Evolutionary conservation across 768 basidiomycete species (phyloP).

Genomic region (Tulasnella sp.): DNA sequence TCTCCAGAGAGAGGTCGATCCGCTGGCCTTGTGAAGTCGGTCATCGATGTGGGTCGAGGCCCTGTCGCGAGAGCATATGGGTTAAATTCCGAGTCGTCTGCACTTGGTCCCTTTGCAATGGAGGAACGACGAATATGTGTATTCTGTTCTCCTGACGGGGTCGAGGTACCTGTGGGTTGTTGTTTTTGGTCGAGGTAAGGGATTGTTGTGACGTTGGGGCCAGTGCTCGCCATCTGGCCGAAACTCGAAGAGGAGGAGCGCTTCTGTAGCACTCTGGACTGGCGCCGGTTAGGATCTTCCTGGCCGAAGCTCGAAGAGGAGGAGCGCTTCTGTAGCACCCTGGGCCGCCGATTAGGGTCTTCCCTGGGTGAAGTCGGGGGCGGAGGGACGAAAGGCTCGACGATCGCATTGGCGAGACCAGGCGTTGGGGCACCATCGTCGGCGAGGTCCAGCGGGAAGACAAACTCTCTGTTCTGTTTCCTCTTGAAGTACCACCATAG

Average conservation of each 20-base stretch:
- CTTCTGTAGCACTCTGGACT: background rate
- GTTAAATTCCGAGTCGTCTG: background rate
- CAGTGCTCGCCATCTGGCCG: background rate
- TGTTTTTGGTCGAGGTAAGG: background rate
- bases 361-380: background rate
- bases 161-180: background rate
- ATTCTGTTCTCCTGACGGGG: background rate
- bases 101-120: background rate
- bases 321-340: background rate
- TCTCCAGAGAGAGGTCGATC: background rate
- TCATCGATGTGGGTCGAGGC: background rate
- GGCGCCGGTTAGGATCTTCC: too few relatives aligned
- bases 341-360: background rate
- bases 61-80: background rate
- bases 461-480: background rate
- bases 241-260: background rate
- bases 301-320: background rate
- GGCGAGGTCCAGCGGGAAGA: background rate
- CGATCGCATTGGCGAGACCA: background rate
- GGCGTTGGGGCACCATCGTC: background rate
- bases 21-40: background rate
- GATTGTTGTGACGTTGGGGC: background rate
- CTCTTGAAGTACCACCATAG: background rate
- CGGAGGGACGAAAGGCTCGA: background rate
- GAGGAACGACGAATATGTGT: background rate